These are phyloP conservation scores for Pleurotus citrinopileatus DNA, from an alignment of 768 basidiomycete genomes.

Conservation along the genomic window DNA sequence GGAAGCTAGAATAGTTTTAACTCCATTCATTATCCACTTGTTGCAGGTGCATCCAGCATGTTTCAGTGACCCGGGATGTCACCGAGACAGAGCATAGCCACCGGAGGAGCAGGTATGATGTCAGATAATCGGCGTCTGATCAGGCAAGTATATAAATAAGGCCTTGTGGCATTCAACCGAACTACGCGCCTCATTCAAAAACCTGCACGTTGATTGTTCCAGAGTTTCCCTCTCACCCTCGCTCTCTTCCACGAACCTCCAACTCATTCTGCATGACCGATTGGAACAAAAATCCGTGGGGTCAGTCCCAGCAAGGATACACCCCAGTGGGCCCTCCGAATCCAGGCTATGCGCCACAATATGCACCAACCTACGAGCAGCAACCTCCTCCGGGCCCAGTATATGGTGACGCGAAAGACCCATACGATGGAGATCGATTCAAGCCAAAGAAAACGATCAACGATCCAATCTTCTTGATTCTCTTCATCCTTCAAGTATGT, in stretches of 20 bases:
- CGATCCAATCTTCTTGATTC: constrained; percentile 65
- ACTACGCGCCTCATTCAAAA: background rate
- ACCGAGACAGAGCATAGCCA: too few species aligned
- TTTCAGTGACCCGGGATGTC: too few species aligned
- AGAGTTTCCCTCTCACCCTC: background rate
- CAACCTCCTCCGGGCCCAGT: constrained; percentile 19
- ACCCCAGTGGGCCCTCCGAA: constrained; percentile 6
- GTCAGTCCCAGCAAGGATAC: constrained; percentile 9
- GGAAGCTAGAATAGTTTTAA: too few species aligned
- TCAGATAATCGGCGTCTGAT: background rate
- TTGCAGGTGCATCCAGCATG: too few species aligned
- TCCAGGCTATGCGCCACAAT: constrained; percentile 19
- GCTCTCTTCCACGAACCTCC: background rate
- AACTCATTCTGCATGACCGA: constrained; percentile 1
- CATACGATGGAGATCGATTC: constrained; percentile 62
- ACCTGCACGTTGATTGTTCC: constrained; percentile 6
- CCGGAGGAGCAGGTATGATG: too few species aligned
- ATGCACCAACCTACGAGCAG: constrained; percentile 20
- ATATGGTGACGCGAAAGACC: constrained; percentile 41
- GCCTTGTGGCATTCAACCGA: background rate
- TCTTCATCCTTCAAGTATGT: constrained; percentile 70
- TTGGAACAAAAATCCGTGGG: constrained; percentile 4
- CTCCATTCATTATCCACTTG: too few species aligned
- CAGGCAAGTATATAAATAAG: background rate
- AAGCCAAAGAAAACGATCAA: constrained; percentile 68